Evolutionary conservation across 306 rosid genomes (phyloP).

Genomic region (Cotoneaster glaucophyllus): DNA sequence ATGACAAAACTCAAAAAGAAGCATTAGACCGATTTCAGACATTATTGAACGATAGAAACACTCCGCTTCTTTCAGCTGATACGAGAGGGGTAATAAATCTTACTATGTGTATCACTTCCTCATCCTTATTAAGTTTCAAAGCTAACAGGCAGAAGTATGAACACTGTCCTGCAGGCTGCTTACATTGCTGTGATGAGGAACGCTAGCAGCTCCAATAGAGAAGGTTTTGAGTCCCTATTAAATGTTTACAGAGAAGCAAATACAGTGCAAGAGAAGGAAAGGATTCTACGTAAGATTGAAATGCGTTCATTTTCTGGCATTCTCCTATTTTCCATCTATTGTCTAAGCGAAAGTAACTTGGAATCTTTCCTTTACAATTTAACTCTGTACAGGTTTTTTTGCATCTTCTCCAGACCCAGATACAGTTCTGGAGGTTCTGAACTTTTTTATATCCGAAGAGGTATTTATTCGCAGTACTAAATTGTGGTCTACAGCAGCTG

Average conservation of each 20-base stretch:
- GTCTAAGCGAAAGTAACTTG: slow-evolving; percentile 31
- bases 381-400: slow-evolving; percentile 35
- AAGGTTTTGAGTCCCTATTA: slow-evolving; percentile 40
- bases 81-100: slow-evolving; percentile 33
- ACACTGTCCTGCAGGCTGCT: slow-evolving; percentile 36
- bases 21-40: slow-evolving; percentile 44
- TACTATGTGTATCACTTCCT: neutral
- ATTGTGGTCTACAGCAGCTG: neutral
- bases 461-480: slow-evolving; percentile 7
- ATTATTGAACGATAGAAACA: slow-evolving; percentile 31
- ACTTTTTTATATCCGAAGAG: slow-evolving; percentile 45
- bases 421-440: slow-evolving; percentile 39
- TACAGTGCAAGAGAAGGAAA: slow-evolving; percentile 39
- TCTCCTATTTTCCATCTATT: neutral
- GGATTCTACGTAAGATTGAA: slow-evolving; percentile 33
- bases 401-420: slow-evolving; percentile 52
- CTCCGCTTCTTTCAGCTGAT: slow-evolving; percentile 48
- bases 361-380: neutral
- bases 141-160: neutral
- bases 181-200: slow-evolving; percentile 51
- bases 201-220: slow-evolving; percentile 26
- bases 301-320: neutral
- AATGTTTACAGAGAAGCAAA: slow-evolving; percentile 29
- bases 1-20: slow-evolving; percentile 42
- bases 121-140: neutral